These are phyloP conservation scores for Epichloe brachyelytri DNA, from an alignment of 2,329 filamentous ascomycete species.

Conservation along the genomic window DNA sequence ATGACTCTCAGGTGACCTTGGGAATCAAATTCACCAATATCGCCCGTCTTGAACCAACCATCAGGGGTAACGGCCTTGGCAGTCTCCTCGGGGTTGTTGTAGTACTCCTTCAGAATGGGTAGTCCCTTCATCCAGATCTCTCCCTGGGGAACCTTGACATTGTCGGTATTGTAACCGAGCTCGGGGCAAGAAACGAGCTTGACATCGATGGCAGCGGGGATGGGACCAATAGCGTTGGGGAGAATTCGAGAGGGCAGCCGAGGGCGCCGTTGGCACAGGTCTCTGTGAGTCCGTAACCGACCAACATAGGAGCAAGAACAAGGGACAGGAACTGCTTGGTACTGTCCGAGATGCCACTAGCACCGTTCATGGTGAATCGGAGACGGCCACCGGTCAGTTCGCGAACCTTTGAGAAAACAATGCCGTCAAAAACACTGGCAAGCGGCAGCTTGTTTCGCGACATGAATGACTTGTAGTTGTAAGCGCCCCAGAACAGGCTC, in stretches of 20 bases:
- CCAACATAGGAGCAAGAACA: conserved; percentile 87
- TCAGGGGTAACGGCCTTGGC: conserved; percentile 64
- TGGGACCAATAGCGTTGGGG: conserved; percentile 62
- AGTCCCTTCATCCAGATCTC: conserved; percentile 82
- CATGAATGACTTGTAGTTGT: conserved; percentile 46
- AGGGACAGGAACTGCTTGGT: conserved; percentile 87
- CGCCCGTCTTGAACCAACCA: conserved; percentile 94
- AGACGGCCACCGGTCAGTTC: conserved; percentile 79
- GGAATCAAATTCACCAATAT: conserved; percentile 79
- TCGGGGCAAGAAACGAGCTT: conserved; percentile 88
- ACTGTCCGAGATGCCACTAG: conserved; percentile 75
- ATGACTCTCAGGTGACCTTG: conserved; percentile 76
- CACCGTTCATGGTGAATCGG: conserved; percentile 87
- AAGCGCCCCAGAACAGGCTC: conserved; percentile 64
- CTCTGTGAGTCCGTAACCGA: conserved; percentile 89
- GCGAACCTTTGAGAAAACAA: conserved; percentile 88
- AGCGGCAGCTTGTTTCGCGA: conserved; percentile 49
- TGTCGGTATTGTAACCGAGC: conserved; percentile 67
- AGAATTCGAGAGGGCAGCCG: conserved; percentile 76
- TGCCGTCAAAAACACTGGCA: conserved; percentile 56
- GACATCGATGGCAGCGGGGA: conserved; percentile 66
- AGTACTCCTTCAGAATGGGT: conserved; percentile 66
- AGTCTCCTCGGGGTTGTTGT: conserved; percentile 76
- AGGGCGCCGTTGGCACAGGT: conserved; percentile 76
- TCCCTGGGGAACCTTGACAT: conserved; percentile 63